Percentiles rank a stretch among this genome's conserved stretches.
phyloP scores from a whole-genome alignment of 768 basidiomycete genomes.

The Roridomyces roridus region DNA sequence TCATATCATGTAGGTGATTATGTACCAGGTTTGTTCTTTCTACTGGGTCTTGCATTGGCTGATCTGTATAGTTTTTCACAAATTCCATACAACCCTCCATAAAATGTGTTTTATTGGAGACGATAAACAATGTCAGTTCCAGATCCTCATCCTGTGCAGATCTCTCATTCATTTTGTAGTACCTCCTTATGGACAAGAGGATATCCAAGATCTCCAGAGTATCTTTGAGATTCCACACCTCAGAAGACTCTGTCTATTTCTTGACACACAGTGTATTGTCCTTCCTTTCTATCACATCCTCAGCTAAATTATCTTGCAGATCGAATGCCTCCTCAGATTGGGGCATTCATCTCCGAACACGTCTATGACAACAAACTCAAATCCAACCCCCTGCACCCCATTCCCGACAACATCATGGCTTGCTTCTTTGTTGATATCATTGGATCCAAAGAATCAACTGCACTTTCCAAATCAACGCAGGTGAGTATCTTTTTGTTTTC shows the following conservation, averaged over 20 bases:
- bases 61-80: conserved; percentile 37
- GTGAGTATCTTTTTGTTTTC: conserved; percentile 31
- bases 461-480: conserved; percentile 38
- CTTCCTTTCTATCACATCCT: conserved; percentile 4
- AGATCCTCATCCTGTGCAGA: too few species aligned
- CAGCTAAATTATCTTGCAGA: conserved; percentile 48
- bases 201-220: conserved; percentile 67
- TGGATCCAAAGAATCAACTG: conserved; percentile 38
- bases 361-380: conserved; percentile 69
- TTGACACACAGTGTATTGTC: conserved; percentile 77
- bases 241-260: conserved; percentile 51
- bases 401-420: conserved; percentile 50
- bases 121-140: conserved; percentile 62
- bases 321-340: conserved; percentile 85
- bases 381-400: conserved; percentile 56
- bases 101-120: conserved; percentile 72
- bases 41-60: background rate
- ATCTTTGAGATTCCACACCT: conserved; percentile 82
- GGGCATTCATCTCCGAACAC: conserved; percentile 68
- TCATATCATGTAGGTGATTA: conserved; percentile 22
- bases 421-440: conserved; percentile 70
- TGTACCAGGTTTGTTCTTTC: conserved; percentile 17
- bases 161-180: conserved; percentile 51
- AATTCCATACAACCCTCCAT: conserved; percentile 44
- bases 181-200: conserved; percentile 81